Conservation (phyloP, 1,284 basidiomycete genomes). For the Prillingera fragicola region DNA sequence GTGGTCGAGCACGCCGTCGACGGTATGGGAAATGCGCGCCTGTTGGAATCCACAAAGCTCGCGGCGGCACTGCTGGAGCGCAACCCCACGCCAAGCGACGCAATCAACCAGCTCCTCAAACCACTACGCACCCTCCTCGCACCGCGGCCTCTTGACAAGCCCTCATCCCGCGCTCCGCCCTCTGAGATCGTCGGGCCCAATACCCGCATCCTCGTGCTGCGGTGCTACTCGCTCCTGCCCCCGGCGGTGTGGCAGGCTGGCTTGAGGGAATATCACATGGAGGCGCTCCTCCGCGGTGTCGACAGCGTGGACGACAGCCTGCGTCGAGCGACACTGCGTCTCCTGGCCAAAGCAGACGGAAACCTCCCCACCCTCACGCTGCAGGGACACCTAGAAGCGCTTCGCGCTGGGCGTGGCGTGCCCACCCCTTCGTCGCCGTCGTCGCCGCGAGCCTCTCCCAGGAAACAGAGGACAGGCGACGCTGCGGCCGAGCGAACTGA, state of each 20-base stretch:
- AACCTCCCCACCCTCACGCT: constrained; percentile 18
- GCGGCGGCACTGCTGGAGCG: no score
- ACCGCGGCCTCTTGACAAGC: not conserved
- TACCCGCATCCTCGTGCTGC: constrained; percentile 32
- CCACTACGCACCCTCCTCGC: constrained; percentile 8
- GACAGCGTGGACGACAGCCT: constrained; percentile 33
- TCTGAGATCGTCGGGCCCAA: constrained; percentile 20
- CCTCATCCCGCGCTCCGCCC: constrained; percentile 7
- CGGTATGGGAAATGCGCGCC: no score
- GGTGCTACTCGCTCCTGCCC: constrained; percentile 31
- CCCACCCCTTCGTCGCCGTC: no score
- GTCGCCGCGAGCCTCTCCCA: no score
- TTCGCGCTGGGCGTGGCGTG: constrained; percentile 6
- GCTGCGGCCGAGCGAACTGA: constrained; percentile 11
- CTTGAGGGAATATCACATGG: constrained; percentile 36
- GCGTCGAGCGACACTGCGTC: constrained; percentile 31
- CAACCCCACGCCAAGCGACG: no score
- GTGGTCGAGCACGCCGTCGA: no score
- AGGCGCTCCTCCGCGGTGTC: constrained; percentile 37
- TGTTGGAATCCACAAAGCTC: no score
- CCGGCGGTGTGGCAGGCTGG: constrained; percentile 23
- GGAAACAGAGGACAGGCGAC: not conserved
- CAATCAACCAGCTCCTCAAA: constrained; percentile 1
- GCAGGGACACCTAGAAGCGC: constrained; percentile 8
- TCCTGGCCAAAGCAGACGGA: constrained; percentile 15